These are phyloP conservation scores for Symbiotaphrina buchneri DNA, from an alignment of 495 filamentous ascomycete genomes.

Conservation along the genomic window DNA sequence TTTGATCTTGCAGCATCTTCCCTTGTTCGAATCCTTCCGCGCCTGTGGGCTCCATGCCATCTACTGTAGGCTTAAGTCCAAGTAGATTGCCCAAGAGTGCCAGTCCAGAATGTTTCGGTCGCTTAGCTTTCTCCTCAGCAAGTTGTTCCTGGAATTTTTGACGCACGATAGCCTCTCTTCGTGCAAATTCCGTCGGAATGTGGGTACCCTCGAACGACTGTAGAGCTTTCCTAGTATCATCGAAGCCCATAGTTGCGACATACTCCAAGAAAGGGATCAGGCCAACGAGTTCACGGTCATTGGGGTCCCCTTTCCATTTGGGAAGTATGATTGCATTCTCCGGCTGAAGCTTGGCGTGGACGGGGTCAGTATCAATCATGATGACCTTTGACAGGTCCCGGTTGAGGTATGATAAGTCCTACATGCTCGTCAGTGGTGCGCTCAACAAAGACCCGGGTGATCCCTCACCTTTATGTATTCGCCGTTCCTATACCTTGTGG, in stretches of 20 bases:
- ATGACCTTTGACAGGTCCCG: constrained; percentile 85
- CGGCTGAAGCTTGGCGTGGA: constrained; percentile 66
- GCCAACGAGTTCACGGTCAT: constrained; percentile 65
- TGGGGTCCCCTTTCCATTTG: constrained; percentile 66
- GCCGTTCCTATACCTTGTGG: constrained; percentile 82
- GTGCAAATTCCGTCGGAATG: constrained; percentile 74
- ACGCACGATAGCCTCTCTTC: constrained; percentile 65
- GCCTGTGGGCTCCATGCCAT: constrained; percentile 39
- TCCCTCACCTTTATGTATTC: constrained; percentile 82
- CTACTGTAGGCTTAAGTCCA: constrained; percentile 41
- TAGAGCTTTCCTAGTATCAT: constrained; percentile 64
- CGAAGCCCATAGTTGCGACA: constrained; percentile 74
- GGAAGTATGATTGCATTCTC: constrained; percentile 83
- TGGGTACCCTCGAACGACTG: constrained; percentile 69
- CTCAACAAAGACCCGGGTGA: not conserved
- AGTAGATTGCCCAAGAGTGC: constrained; percentile 41
- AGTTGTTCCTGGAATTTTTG: constrained; percentile 58
- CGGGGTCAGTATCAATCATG: constrained; percentile 65
- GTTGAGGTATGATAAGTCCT: constrained; percentile 94
- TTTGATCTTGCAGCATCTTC: constrained; percentile 88
- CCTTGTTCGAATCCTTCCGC: constrained; percentile 59
- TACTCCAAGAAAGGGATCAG: constrained; percentile 94
- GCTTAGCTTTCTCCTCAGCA: constrained; percentile 44
- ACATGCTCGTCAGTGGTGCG: constrained; percentile 5
- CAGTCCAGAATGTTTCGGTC: constrained; percentile 27